Percentiles rank a stretch among this genome's conserved stretches.
These are phyloP conservation scores for Isabelozyma pseudorhagii DNA, from an alignment of 805 yeast genomes.

Conservation along the genomic window DNA sequence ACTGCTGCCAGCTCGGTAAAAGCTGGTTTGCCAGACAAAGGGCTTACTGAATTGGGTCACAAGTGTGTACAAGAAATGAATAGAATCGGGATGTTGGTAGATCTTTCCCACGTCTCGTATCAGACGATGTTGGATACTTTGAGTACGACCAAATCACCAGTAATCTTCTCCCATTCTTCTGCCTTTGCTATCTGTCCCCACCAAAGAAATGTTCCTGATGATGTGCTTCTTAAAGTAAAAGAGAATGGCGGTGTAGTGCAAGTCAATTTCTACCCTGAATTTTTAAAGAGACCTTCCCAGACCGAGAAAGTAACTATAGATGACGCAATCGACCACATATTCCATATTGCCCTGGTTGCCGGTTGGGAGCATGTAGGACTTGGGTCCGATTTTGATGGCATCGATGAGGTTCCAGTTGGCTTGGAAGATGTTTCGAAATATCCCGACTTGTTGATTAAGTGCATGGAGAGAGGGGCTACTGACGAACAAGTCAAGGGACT, in stretches of 20 bases:
- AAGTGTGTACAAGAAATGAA: constrained; percentile 47
- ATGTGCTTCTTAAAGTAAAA: constrained; percentile 35
- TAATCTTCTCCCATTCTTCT: constrained; percentile 49
- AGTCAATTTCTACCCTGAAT: constrained; percentile 44
- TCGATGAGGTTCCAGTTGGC: constrained; percentile 45
- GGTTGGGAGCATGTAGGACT: constrained; percentile 54
- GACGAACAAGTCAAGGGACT: constrained; percentile 42
- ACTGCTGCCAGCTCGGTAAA: constrained; percentile 49
- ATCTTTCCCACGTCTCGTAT: constrained; percentile 46
- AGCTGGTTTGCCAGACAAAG: constrained; percentile 44
- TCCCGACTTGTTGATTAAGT: constrained; percentile 40
- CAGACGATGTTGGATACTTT: constrained; percentile 47
- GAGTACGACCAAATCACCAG: constrained; percentile 41
- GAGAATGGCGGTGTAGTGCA: constrained; percentile 47
- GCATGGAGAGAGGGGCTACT: constrained; percentile 34
- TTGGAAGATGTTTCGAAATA: constrained; percentile 56
- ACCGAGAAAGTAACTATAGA: constrained; percentile 31
- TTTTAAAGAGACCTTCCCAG: constrained; percentile 19
- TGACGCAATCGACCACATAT: constrained; percentile 46
- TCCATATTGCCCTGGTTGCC: constrained; percentile 38
- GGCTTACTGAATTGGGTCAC: constrained; percentile 40
- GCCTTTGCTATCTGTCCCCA: constrained; percentile 39
- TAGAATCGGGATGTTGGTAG: constrained; percentile 52
- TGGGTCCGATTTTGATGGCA: constrained; percentile 55
- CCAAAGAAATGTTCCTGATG: constrained; percentile 48